These are phyloP conservation scores for Flaveria sonorensis DNA, from an alignment of 129 eudicot genomes.

Conservation along the genomic window DNA sequence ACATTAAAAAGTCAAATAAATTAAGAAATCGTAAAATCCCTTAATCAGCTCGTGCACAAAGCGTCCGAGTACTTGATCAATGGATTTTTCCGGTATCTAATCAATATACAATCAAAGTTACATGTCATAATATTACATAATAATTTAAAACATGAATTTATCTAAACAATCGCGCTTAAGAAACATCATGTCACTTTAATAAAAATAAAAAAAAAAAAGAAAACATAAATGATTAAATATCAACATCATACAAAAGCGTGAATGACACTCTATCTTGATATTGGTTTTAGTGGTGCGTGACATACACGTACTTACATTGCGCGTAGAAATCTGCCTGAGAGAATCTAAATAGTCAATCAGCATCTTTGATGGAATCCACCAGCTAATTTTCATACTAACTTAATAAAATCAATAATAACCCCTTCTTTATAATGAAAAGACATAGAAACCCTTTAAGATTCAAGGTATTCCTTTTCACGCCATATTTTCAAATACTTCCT, in stretches of 20 bases:
- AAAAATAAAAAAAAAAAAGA: too few species aligned
- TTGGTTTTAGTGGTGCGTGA: slow-evolving; percentile 1
- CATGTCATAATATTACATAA: too few species aligned
- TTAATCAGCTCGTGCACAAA: too few species aligned
- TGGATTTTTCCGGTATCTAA: too few species aligned
- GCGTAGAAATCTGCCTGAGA: not conserved
- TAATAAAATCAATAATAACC: too few species aligned
- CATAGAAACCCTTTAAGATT: not conserved
- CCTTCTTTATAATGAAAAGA: not conserved
- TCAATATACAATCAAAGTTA: too few species aligned
- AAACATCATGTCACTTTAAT: too few species aligned
- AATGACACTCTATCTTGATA: not conserved
- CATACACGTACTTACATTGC: not conserved
- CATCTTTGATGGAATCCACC: slow-evolving; percentile 19
- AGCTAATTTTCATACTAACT: not conserved
- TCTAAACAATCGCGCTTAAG: too few species aligned
- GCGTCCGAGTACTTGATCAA: too few species aligned
- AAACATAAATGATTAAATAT: not conserved
- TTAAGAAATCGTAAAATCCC: too few species aligned
- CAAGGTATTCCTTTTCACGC: slow-evolving; percentile 1
- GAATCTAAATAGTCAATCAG: not conserved
- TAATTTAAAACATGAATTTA: too few species aligned
- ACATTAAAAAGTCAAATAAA: too few species aligned
- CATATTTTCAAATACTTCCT: not conserved
- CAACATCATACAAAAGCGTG: slow-evolving; percentile 15